Percentiles rank a stretch among this genome's conserved stretches.
These are phyloP conservation scores for Sporothrix pseudoabietina DNA, from an alignment of 2,329 filamentous ascomycete genomes.

Conservation along the genomic window DNA sequence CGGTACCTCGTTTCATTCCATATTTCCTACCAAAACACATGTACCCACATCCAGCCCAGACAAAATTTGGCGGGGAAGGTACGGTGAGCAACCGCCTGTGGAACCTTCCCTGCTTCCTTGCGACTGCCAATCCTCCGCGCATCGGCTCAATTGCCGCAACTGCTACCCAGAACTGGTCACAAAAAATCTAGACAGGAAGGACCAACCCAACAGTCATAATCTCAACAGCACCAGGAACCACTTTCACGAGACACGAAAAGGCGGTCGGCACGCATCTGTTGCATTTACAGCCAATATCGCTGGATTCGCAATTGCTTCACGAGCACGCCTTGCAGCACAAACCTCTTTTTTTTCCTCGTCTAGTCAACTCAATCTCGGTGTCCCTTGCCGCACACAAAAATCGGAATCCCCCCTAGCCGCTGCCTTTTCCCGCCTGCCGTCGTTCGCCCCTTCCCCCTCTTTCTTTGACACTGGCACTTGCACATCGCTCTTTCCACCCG, in stretches of 20 bases:
- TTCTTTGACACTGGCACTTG: background rate
- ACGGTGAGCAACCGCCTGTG: slow-evolving; percentile 21
- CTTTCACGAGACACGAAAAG: slow-evolving; percentile 15
- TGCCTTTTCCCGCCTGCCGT: slow-evolving; percentile 21
- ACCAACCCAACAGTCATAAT: background rate
- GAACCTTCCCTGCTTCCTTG: background rate
- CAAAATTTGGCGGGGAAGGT: slow-evolving; percentile 24
- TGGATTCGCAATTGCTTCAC: slow-evolving; percentile 23
- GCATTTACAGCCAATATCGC: slow-evolving; percentile 11
- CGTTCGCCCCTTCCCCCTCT: slow-evolving; percentile 15
- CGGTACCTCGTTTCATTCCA: background rate
- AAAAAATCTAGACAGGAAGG: background rate
- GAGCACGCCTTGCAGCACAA: slow-evolving; percentile 27
- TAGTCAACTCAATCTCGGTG: background rate
- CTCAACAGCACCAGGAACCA: background rate
- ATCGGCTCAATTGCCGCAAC: slow-evolving; percentile 28
- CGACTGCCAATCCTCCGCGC: slow-evolving; percentile 18
- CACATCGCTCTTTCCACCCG: slow-evolving; percentile 5
- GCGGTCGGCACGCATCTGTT: slow-evolving; percentile 21
- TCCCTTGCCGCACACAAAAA: background rate
- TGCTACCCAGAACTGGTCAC: background rate
- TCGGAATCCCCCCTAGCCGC: background rate
- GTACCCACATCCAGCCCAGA: background rate
- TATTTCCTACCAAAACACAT: background rate
- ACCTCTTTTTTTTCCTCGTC: background rate